These are phyloP conservation scores for Pythium myriotylum DNA, from an alignment of 352 stramenopile species.

Conservation along the genomic window DNA sequence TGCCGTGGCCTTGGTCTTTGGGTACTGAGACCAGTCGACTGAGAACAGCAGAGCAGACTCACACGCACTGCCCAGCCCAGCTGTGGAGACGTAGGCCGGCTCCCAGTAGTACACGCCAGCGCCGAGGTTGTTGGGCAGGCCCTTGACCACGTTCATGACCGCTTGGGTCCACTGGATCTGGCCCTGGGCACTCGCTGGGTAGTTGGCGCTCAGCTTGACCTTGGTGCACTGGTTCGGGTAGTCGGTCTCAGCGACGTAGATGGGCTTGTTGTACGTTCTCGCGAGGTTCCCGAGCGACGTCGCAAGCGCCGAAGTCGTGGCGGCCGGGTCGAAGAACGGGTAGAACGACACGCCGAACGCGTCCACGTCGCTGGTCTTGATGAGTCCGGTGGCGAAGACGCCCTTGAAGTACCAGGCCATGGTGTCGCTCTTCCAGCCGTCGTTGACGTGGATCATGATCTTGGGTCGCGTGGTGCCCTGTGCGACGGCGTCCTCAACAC, in stretches of 20 bases:
- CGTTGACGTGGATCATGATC: conserved; percentile 16
- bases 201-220: conserved; percentile 11
- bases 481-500: conserved; percentile 11
- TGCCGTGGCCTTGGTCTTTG: conserved; percentile 18
- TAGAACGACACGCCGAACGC: conserved; percentile 15
- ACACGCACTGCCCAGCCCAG: conserved; percentile 8
- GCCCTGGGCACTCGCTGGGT: conserved; percentile 3
- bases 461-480: conserved; percentile 1
- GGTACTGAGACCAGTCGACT: conserved; percentile 10
- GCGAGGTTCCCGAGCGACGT: conserved; percentile 6
- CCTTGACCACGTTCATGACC: conserved; percentile 2
- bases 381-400: neutral
- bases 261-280: conserved; percentile 5
- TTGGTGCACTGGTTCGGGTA: conserved; percentile 19
- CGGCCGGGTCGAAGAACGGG: conserved; percentile 15
- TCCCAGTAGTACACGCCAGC: conserved; percentile 16
- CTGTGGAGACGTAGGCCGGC: conserved; percentile 9
- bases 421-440: conserved; percentile 15
- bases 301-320: conserved; percentile 8
- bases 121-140: conserved; percentile 6
- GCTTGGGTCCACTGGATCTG: conserved; percentile 13
- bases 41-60: conserved; percentile 8
- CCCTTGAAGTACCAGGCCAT: conserved; percentile 14
- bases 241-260: conserved; percentile 15
- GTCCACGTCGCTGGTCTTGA: conserved; percentile 14